Evolutionary conservation across 768 basidiomycete genomes (phyloP), one percentile per base, ranked within the genome.

Genomic region (Termitomyces sp.): DNA sequence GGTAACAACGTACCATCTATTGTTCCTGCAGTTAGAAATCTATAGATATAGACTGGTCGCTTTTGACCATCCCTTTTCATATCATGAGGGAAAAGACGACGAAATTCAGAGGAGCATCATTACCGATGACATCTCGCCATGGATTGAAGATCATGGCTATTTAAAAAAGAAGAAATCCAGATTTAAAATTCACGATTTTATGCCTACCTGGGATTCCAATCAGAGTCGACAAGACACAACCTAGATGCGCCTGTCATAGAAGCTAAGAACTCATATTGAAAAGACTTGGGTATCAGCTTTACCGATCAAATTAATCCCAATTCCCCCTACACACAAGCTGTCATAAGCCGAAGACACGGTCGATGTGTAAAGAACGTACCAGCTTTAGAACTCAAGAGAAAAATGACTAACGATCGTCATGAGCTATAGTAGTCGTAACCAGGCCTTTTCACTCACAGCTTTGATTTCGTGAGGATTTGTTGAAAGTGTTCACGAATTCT

Each of bases 61-160:
- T 92, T 95, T 73, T 99, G 96, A 0, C 96, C 96, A 72, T 99
- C 95, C 20, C 94, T 95, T 63, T 49, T 58, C 22, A 55, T 31
- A 26, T 63, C 22, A 59, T 57, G 10, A 56, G 57, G 51, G 61
- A n/a, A 52, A 20, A 57, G 37, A 43, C n/a, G 41, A 53, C 32
- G 12, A 42, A 48, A 14, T 31, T 10, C 29, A 39, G 46, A 36
- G 34, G 58, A 12, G 46, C 63, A 74, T 46, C 58, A 92, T 46
- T 59, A 92, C 93, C 93, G 82, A 71, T 96, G 92, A 67, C 95
- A 96, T 49, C 96, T 84, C 52, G 94, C 96, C 96, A 98, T 98
- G 2, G 97, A 88, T 71, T 99, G 97, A 18, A 94, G 71, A 72
- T 99, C 97, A 64, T 90, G 90, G 64, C 90, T 92, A 55, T 29